These are phyloP conservation scores for Lyophyllum semitale DNA, from an alignment of 768 basidiomycete species.

Conservation along the genomic window DNA sequence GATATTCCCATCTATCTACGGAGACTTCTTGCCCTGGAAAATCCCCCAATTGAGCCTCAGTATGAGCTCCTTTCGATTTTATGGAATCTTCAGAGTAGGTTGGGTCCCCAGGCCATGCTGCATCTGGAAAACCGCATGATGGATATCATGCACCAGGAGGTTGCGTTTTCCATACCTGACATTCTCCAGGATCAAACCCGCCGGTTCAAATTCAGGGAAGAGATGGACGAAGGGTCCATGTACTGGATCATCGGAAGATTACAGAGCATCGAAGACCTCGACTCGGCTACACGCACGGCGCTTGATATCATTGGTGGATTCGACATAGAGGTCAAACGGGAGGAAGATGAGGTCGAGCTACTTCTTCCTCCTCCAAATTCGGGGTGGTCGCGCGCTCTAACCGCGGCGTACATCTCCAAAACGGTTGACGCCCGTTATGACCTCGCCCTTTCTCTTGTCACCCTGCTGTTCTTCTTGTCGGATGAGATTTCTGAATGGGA, in stretches of 20 bases:
- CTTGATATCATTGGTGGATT: conserved; percentile 76
- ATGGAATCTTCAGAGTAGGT: conserved; percentile 61
- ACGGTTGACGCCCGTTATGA: conserved; percentile 78
- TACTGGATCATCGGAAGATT: conserved; percentile 66
- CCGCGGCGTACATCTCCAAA: conserved; percentile 60
- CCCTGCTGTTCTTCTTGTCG: conserved; percentile 70
- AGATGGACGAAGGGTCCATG: conserved; percentile 58
- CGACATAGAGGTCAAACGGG: conserved; percentile 70
- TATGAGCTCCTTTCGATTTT: conserved; percentile 60
- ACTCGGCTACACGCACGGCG: conserved; percentile 53
- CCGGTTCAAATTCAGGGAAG: conserved; percentile 52
- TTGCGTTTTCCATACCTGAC: conserved; percentile 76
- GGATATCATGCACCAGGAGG: conserved; percentile 75
- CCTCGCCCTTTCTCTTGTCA: conserved; percentile 63
- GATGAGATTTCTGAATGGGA: conserved; percentile 67
- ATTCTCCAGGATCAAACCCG: conserved; percentile 68
- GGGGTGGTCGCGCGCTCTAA: conserved; percentile 63
- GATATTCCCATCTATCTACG: conserved; percentile 67
- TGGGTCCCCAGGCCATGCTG: conserved; percentile 60
- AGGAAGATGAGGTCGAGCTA: conserved; percentile 70
- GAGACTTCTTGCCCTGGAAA: conserved; percentile 46
- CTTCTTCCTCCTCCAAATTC: conserved; percentile 55
- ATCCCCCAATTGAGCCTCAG: conserved; percentile 45
- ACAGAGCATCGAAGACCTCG: conserved; percentile 56
- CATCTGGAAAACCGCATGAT: conserved; percentile 59